Percentiles rank a stretch among this genome's conserved stretches.
These are phyloP conservation scores for Kurtzmaniella quercitrusa DNA, from an alignment of 1,139 yeast species.

Conservation along the genomic window DNA sequence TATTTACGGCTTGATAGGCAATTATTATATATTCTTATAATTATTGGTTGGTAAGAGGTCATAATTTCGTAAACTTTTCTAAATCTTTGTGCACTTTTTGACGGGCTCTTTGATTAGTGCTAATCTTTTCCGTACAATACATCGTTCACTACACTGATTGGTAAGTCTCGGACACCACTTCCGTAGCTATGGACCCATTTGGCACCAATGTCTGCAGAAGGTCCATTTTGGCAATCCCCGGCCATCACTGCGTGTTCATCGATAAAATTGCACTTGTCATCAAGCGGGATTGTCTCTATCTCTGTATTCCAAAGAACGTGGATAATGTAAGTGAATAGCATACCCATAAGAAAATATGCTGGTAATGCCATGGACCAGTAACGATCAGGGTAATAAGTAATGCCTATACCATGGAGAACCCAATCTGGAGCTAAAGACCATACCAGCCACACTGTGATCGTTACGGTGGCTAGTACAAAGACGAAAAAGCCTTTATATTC, in stretches of 20 bases:
- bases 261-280: constrained; percentile 59
- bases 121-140: constrained; percentile 46
- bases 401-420: constrained; percentile 48
- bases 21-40: no score
- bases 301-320: constrained; percentile 73
- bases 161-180: constrained; percentile 83
- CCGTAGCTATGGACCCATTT: constrained; percentile 51
- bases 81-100: no score
- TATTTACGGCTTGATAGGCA: no score
- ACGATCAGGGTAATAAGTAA: constrained; percentile 75
- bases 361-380: constrained; percentile 89
- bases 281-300: constrained; percentile 55
- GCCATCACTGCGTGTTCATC: constrained; percentile 64
- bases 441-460: constrained; percentile 49
- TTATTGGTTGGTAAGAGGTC: no score
- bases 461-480: constrained; percentile 56
- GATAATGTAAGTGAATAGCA: constrained; percentile 70
- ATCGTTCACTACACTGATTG: constrained; percentile 66
- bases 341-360: constrained; percentile 58
- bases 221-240: constrained; percentile 12
- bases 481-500: constrained; percentile 82
- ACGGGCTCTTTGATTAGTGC: no score
- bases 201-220: constrained; percentile 15
- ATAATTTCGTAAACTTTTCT: no score
- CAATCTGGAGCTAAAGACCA: constrained; percentile 71